These are phyloP conservation scores for Auricularia sp. DNA, from an alignment of 768 basidiomycete genomes.

Conservation along the genomic window DNA sequence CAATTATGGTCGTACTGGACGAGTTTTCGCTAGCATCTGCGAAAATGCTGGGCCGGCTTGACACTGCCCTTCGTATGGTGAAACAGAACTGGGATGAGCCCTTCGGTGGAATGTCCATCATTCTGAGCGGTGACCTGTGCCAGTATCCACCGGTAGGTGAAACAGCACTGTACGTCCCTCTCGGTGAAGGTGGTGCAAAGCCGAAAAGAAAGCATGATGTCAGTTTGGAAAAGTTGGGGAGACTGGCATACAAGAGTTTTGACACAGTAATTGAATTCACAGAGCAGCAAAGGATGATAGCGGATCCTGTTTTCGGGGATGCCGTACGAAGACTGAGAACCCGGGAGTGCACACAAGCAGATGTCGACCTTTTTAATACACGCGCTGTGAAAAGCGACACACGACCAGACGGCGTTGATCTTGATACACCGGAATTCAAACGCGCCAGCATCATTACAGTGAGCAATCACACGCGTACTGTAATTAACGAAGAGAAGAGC, in stretches of 20 bases:
- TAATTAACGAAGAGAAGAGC: no score
- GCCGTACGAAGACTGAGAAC: constrained; percentile 15
- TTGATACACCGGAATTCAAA: neutral
- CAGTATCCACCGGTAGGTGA: constrained; percentile 25
- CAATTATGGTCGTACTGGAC: constrained; percentile 20
- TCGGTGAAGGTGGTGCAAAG: no score
- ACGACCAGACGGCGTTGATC: constrained; percentile 1
- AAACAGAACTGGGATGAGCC: constrained; percentile 14
- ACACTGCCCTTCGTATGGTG: constrained; percentile 18
- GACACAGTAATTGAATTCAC: constrained; percentile 11
- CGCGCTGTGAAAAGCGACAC: constrained; percentile 5
- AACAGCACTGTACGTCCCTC: constrained; percentile 17
- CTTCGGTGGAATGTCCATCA: constrained; percentile 23
- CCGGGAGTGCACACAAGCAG: constrained; percentile 15
- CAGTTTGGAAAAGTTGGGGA: neutral
- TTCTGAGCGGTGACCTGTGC: constrained; percentile 25
- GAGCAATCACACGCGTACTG: no score
- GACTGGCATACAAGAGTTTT: constrained; percentile 12
- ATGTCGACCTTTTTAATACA: constrained; percentile 28
- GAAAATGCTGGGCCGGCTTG: constrained; percentile 18
- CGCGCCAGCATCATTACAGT: no score
- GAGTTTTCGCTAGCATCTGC: constrained; percentile 20
- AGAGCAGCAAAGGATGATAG: constrained; percentile 18
- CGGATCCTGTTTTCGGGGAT: constrained; percentile 14
- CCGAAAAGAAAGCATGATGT: neutral